Conservation (phyloP, 257 asterid species). For the Paraleonurus japonicus region DNA sequence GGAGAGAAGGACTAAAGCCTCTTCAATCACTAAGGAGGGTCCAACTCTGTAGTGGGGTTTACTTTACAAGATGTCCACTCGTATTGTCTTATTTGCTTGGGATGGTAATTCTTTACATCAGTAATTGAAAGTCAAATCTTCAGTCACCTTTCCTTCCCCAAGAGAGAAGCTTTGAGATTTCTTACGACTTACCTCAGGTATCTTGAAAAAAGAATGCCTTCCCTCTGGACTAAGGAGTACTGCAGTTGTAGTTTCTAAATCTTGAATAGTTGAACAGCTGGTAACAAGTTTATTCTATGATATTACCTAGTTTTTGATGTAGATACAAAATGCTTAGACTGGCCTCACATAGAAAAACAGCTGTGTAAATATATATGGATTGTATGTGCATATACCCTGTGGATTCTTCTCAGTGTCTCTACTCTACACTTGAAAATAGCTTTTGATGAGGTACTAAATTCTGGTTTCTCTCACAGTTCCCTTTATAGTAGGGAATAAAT, state of each 20-base stretch:
- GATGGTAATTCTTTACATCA: neutral
- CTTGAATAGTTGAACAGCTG: neutral
- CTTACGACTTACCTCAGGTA: neutral
- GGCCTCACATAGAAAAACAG: neutral
- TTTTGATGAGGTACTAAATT: neutral
- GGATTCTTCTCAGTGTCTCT: constrained; percentile 3
- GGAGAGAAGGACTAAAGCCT: neutral
- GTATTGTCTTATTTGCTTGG: neutral
- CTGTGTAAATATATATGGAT: neutral
- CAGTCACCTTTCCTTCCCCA: neutral
- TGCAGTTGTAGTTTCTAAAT: neutral
- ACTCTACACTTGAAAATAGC: neutral
- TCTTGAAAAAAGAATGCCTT: neutral
- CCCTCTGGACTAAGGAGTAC: neutral
- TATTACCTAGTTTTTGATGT: neutral
- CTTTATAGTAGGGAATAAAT: neutral
- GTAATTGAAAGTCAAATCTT: neutral
- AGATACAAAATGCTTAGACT: neutral
- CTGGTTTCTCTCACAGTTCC: neutral
- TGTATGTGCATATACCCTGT: neutral
- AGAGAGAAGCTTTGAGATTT: neutral
- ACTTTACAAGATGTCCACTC: neutral
- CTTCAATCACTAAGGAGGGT: neutral
- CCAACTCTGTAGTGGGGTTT: neutral
- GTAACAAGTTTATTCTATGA: neutral